A percentile compares a stretch with the other conserved stretches of the same genome.
Conservation (phyloP, 371 early-diverging fungal genomes). For the Mortierella sp. region DNA sequence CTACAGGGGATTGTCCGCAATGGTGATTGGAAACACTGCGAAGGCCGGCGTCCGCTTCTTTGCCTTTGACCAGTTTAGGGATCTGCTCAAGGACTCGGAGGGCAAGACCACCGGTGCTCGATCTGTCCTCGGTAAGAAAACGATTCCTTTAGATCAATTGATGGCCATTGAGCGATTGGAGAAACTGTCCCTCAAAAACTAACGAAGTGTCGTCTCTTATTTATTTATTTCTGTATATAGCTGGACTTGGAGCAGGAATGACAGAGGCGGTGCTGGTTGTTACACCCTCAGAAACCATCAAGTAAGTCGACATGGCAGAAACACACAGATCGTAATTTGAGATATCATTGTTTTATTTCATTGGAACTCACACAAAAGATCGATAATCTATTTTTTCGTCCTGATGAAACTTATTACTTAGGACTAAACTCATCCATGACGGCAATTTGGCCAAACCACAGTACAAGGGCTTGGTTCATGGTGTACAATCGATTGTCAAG, state of each 20-base stretch:
- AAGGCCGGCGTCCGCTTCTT: slow-evolving; percentile 94
- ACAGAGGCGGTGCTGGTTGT: slow-evolving; percentile 89
- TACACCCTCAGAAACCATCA: slow-evolving; percentile 93
- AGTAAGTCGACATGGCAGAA: slow-evolving; percentile 62
- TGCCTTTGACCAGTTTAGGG: slow-evolving; percentile 88
- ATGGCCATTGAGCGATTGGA: not conserved
- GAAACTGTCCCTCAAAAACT: not conserved
- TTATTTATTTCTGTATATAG: slow-evolving; percentile 31
- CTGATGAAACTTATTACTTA: slow-evolving; percentile 26
- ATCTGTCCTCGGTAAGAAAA: slow-evolving; percentile 65
- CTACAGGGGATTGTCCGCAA: slow-evolving; percentile 87
- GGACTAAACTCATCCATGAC: slow-evolving; percentile 90
- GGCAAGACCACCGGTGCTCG: slow-evolving; percentile 78
- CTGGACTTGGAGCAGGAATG: slow-evolving; percentile 94
- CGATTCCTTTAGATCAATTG: not conserved
- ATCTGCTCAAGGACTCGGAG: slow-evolving; percentile 74
- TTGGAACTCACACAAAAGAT: not conserved
- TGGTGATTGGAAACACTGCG: slow-evolving; percentile 90
- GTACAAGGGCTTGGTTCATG: slow-evolving; percentile 86
- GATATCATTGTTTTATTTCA: slow-evolving; percentile 16
- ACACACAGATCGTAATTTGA: not conserved
- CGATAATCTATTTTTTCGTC: not conserved
- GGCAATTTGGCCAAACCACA: slow-evolving; percentile 73
- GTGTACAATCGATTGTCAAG: slow-evolving; percentile 67
- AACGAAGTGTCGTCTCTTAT: not conserved